phyloP scores from a whole-genome alignment of 2,329 filamentous ascomycete genomes.

The Aspergillus pseudonomiae region DNA sequence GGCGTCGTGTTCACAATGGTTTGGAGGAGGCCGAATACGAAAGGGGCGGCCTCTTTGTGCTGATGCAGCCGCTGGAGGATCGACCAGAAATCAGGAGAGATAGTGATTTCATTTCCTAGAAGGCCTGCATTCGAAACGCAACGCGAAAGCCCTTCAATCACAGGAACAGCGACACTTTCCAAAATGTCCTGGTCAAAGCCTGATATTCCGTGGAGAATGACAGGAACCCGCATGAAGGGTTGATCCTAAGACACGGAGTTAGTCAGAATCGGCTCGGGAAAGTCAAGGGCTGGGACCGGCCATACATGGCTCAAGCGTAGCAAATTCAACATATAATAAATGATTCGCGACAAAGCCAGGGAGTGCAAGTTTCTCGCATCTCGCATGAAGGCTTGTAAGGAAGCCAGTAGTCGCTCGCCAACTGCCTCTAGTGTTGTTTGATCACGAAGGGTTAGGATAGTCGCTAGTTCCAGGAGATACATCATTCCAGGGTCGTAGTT shows the following conservation, averaged over 20 bases:
- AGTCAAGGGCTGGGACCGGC: background rate
- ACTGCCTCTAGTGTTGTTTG: slow-evolving; percentile 70
- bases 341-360: slow-evolving; percentile 78
- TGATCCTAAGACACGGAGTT: slow-evolving; percentile 62
- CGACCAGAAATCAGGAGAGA: slow-evolving; percentile 96
- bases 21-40: slow-evolving; percentile 87
- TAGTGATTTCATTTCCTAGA: slow-evolving; percentile 88
- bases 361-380: slow-evolving; percentile 79
- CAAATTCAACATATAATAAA: slow-evolving; percentile 83
- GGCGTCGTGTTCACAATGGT: slow-evolving; percentile 71
- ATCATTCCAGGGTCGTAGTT: slow-evolving; percentile 84
- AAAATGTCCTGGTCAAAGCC: slow-evolving; percentile 79
- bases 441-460: slow-evolving; percentile 77
- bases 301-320: slow-evolving; percentile 83
- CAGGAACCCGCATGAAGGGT: slow-evolving; percentile 87
- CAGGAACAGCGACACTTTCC: slow-evolving; percentile 72
- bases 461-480: slow-evolving; percentile 90
- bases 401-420: slow-evolving; percentile 78
- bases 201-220: slow-evolving; percentile 88
- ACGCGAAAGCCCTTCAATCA: slow-evolving; percentile 75
- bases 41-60: slow-evolving; percentile 69
- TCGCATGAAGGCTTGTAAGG: slow-evolving; percentile 78
- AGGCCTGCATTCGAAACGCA: slow-evolving; percentile 79
- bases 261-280: slow-evolving; percentile 11
- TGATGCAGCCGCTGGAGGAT: slow-evolving; percentile 76